Percentiles rank a stretch among this genome's conserved stretches.
Evolutionary conservation across 2,329 filamentous ascomycete genomes (phyloP).

Genomic region (Aureobasidium lini): DNA sequence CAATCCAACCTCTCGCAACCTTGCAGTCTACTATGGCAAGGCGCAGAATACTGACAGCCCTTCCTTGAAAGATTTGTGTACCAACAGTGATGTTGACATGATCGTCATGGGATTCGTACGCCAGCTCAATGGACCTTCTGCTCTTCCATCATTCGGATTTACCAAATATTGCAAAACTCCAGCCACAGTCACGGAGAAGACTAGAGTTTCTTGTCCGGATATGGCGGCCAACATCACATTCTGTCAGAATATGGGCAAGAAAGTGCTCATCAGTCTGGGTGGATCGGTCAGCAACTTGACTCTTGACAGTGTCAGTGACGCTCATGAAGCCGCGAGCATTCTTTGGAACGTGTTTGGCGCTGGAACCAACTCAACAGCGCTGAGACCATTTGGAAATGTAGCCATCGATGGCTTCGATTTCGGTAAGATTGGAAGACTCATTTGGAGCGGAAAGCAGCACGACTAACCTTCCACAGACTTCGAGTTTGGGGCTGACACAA

Average conservation of each 20-base stretch:
- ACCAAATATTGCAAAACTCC: background rate
- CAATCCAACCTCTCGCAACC: background rate
- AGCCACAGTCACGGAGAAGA: background rate
- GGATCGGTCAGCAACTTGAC: conserved; percentile 34
- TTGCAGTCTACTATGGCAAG: conserved; percentile 14
- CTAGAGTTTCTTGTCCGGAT: background rate
- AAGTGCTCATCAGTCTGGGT: conserved; percentile 41
- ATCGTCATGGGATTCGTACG: conserved; percentile 10
- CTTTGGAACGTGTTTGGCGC: conserved; percentile 42
- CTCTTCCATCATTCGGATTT: background rate
- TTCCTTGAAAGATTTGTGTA: background rate
- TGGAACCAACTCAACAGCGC: conserved; percentile 24
- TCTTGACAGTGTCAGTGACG: conserved; percentile 30
- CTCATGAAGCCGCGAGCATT: conserved; percentile 35
- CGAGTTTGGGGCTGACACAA: background rate
- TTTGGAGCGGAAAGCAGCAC: too few species aligned
- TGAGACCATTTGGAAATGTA: conserved; percentile 41
- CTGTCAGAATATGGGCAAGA: conserved; percentile 38
- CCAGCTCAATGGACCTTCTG: background rate
- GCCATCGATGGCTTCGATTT: conserved; percentile 48
- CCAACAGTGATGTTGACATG: background rate
- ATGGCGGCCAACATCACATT: conserved; percentile 30
- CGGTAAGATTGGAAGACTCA: conserved; percentile 17
- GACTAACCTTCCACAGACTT: background rate
- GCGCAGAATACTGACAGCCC: background rate